Conservation (phyloP, 2,329 filamentous ascomycete genomes). For the Alternaria novae-zelandiae region DNA sequence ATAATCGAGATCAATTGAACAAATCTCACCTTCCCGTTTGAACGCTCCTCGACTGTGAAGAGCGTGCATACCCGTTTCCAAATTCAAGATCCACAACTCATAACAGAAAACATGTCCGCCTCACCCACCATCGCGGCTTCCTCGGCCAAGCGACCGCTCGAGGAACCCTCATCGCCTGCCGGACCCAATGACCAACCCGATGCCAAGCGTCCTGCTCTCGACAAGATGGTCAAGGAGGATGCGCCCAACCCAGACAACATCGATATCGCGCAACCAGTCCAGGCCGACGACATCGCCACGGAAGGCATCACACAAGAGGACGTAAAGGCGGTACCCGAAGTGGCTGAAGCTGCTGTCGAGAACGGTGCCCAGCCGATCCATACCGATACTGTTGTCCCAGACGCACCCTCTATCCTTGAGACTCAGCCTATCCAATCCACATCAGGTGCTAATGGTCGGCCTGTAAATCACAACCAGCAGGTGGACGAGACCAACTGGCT, state of each 20-base stretch:
- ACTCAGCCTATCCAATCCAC: conserved; percentile 67
- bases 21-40: conserved; percentile 37
- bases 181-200: conserved; percentile 92
- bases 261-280: conserved; percentile 43
- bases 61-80: conserved; percentile 23
- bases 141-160: conserved; percentile 89
- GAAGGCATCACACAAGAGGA: conserved; percentile 42
- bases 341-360: conserved; percentile 41
- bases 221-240: conserved; percentile 82
- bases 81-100: conserved; percentile 28
- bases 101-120: conserved; percentile 52
- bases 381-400: conserved; percentile 72
- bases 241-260: conserved; percentile 57
- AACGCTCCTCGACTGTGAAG: conserved; percentile 42
- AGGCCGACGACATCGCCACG: conserved; percentile 41
- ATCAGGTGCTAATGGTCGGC: conserved; percentile 59
- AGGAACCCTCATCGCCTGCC: conserved; percentile 95
- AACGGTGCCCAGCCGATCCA: conserved; percentile 67
- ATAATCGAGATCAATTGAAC: conserved; percentile 52
- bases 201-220: conserved; percentile 93
- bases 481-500: conserved; percentile 97
- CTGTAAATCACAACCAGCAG: conserved; percentile 56
- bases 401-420: conserved; percentile 59
- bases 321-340: conserved; percentile 29
- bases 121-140: conserved; percentile 59